These are phyloP conservation scores for Solidago caesia DNA, from an alignment of 129 eudicot genomes.

Conservation along the genomic window DNA sequence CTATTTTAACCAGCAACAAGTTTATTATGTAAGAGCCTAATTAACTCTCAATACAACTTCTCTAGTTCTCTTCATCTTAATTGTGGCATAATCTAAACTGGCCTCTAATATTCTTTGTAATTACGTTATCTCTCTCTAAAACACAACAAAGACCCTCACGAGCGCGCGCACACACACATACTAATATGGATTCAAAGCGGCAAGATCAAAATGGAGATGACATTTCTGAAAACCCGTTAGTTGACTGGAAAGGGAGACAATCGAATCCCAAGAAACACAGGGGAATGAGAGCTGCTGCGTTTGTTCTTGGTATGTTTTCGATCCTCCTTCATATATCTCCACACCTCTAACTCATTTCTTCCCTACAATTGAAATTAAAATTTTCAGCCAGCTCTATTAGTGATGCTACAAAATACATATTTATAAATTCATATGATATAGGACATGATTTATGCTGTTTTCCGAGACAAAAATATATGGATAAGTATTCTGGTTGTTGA, in stretches of 20 bases:
- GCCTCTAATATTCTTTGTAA: background rate
- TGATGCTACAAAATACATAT: too few relatives aligned
- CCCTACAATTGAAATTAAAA: background rate
- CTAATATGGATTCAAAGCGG: slow-evolving; percentile 21
- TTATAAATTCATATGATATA: too few relatives aligned
- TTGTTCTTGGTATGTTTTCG: slow-evolving; percentile 68
- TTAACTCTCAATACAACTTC: slow-evolving; percentile 16
- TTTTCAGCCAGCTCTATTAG: too few relatives aligned
- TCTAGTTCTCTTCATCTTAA: slow-evolving; percentile 23
- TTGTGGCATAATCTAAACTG: background rate
- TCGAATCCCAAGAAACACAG: slow-evolving; percentile 71
- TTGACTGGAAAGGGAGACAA: slow-evolving; percentile 92
- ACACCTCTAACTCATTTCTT: slow-evolving; percentile 19
- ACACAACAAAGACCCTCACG: background rate
- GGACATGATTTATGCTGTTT: background rate
- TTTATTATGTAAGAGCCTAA: slow-evolving; percentile 15
- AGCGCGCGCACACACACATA: background rate
- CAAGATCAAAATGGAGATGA: slow-evolving; percentile 32
- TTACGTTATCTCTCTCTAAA: too few relatives aligned
- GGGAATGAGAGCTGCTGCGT: slow-evolving; percentile 85
- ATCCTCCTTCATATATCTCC: background rate
- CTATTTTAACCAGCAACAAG: slow-evolving; percentile 12
- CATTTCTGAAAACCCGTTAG: slow-evolving; percentile 38
- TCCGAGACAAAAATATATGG: background rate
- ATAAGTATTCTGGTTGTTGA: background rate